Evolutionary conservation across 768 basidiomycete genomes (phyloP).

Genomic region (Hysterangium stoloniferum): DNA sequence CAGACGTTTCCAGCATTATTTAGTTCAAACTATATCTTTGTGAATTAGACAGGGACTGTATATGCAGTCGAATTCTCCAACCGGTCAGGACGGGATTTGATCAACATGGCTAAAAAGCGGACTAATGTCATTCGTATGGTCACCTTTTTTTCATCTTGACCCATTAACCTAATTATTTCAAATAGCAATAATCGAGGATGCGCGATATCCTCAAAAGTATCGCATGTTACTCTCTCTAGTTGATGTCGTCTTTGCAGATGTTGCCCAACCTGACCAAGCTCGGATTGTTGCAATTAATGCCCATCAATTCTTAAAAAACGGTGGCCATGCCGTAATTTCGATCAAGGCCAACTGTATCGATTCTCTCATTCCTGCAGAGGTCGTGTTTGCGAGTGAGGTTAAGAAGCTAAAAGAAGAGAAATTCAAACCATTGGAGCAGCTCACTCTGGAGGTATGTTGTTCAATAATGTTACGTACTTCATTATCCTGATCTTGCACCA

Average conservation of each 20-base stretch:
- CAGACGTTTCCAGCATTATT: constrained; percentile 13
- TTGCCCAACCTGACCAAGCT: constrained; percentile 98
- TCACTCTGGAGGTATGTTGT: constrained; percentile 62
- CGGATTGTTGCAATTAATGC: constrained; percentile 93
- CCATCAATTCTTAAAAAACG: constrained; percentile 91
- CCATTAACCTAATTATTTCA: background rate
- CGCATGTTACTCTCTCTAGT: constrained; percentile 94
- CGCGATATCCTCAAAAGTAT: constrained; percentile 93
- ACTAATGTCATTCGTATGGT: constrained; percentile 95
- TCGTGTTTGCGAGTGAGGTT: constrained; percentile 85
- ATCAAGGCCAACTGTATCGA: constrained; percentile 99
- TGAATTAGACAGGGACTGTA: constrained; percentile 77
- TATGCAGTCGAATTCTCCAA: constrained; percentile 98
- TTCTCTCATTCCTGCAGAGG: constrained; percentile 85
- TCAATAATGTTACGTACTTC: background rate
- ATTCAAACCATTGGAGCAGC: constrained; percentile 93
- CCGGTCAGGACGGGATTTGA: constrained; percentile 93
- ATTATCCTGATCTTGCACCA: background rate
- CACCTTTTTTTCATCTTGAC: background rate
- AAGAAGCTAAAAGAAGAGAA: constrained; percentile 65
- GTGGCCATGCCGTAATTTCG: constrained; percentile 88
- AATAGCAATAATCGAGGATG: constrained; percentile 92
- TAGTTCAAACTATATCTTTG: constrained; percentile 13
- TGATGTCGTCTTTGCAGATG: constrained; percentile 96
- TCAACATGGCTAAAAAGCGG: constrained; percentile 98